Evolutionary conservation across 2,329 filamentous ascomycete species (phyloP), one percentile per base, ranked within the genome.

Genomic region (Zymoseptoria tritici): DNA sequence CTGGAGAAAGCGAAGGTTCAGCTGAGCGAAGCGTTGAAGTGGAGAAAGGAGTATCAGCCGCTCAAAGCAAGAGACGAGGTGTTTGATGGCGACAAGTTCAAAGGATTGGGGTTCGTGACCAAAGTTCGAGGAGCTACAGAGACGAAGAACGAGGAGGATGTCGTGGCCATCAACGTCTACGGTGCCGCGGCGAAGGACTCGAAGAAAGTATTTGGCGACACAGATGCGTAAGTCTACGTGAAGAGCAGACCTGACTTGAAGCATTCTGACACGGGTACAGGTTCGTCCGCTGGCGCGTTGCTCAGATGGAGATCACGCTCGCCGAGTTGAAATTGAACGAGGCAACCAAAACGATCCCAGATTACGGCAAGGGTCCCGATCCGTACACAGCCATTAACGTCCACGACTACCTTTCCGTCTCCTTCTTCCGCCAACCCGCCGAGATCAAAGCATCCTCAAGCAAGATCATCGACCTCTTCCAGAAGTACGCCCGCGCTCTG

Each of bases 81-180:
- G 22, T 94, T 87, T 75, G 83, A 83, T 68, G 80, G 81, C 65
- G 76, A 76, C 60, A 92, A 90, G 76, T 97, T 94, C 68, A 84
- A 80, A 7, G 86, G 86, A 1, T 75, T 97, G 59, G 93, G 92
- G 49, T 97, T 89, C 72, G 83, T 96, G 55, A 90, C 90, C 1
- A 81, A 80, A n/a, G 85, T 94, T 66, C 76, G 80, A 57, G 78
- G 78, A 49, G 79, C 80, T 42, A 79, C 80, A 1, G 78, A 77
- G 24, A 81, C 80, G 55, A 72, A 77, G 58, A 79, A 79, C 56
- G 73, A 84, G 68, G 84, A 87, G 73, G 81, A 81, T 54, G 74
- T 96, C 58, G 86, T 92, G 54, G 94, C 90, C 2, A 97, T 92
- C 88, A 97, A 97, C 74, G 86, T 97, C 70, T 97, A 97, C 72